Conservation (phyloP, 768 basidiomycete genomes). For the Coprinopsis cinerea region DNA sequence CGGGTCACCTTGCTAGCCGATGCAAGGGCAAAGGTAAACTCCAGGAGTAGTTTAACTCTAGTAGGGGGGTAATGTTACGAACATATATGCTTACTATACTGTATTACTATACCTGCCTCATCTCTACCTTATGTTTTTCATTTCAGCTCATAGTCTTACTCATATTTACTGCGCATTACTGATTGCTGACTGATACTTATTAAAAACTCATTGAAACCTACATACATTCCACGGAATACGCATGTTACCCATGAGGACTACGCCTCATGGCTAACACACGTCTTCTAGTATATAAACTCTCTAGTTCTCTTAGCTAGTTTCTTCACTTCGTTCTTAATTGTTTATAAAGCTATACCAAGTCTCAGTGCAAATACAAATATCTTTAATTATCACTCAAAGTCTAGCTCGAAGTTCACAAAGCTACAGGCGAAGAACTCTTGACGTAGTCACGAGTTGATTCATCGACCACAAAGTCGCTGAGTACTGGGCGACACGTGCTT, state of each 20-base stretch:
- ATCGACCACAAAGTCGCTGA: background rate
- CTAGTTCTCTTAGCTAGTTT: background rate
- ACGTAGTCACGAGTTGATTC: background rate
- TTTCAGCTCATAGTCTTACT: background rate
- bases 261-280: background rate
- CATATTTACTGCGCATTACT: background rate
- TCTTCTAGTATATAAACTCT: background rate
- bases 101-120: background rate
- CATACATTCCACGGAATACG: background rate
- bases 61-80: slow-evolving; percentile 1
- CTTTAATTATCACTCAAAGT: too few relatives aligned
- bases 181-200: background rate
- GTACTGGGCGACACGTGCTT: background rate
- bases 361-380: too few relatives aligned
- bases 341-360: too few relatives aligned
- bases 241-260: background rate
- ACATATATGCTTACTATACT: slow-evolving; percentile 2
- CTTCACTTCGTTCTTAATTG: background rate
- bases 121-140: background rate
- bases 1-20: background rate
- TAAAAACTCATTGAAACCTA: too few relatives aligned
- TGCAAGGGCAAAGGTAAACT: background rate
- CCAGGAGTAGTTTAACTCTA: background rate
- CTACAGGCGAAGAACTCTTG: too few relatives aligned
- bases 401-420: too few relatives aligned